A percentile compares a stretch with the other conserved stretches of the same genome.
phyloP scores from a whole-genome alignment of 2,329 filamentous ascomycete genomes.

The Pyricularia sp. region DNA sequence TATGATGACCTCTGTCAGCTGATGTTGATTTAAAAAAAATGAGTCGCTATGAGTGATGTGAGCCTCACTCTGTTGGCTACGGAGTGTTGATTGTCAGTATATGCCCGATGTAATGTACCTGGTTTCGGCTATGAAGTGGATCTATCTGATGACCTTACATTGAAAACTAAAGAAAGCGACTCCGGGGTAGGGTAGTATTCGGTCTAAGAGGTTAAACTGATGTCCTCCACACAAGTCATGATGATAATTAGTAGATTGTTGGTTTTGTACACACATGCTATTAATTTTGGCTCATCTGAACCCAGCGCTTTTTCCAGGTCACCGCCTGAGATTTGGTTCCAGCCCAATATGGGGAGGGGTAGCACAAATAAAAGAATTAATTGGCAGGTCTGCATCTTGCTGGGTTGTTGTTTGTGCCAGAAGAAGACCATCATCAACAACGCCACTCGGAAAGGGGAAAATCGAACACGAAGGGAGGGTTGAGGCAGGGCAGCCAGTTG shows the following conservation, averaged over 20 bases:
- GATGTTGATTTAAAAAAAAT: background rate
- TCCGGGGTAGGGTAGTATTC: background rate
- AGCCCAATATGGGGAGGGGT: background rate
- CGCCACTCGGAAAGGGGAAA: background rate
- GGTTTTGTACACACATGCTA: background rate
- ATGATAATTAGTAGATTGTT: background rate
- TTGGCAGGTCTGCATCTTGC: background rate
- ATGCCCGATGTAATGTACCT: background rate
- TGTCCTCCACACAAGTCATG: background rate
- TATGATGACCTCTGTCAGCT: background rate
- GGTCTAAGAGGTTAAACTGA: background rate
- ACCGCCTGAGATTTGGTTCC: background rate
- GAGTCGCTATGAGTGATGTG: background rate
- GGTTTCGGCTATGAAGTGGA: background rate
- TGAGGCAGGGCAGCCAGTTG: background rate
- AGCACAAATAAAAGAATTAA: background rate
- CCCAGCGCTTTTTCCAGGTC: background rate
- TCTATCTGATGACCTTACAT: background rate
- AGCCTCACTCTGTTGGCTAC: constrained; percentile 1
- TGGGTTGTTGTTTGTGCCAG: background rate
- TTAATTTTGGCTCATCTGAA: background rate
- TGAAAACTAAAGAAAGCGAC: background rate
- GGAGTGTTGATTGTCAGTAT: background rate
- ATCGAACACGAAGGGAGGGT: background rate
- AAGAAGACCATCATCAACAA: background rate